Percentiles rank a stretch among this genome's conserved stretches.
phyloP scores from a whole-genome alignment of 805 yeast species.

The Yarrowia divulgata region DNA sequence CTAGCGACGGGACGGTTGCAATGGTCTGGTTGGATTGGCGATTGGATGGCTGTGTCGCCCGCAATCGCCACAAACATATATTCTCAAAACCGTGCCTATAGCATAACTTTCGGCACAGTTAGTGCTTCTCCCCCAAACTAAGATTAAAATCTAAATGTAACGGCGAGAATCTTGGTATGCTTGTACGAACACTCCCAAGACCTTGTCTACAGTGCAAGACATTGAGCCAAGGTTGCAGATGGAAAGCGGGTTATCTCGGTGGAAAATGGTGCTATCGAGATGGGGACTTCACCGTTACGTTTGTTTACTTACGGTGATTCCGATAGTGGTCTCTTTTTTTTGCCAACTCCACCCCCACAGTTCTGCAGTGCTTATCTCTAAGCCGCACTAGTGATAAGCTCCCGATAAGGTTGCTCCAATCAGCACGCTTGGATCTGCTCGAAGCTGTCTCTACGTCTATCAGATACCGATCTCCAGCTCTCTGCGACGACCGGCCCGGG shows the following conservation, averaged over 20 bases:
- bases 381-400: slow-evolving; percentile 18
- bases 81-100: too few species aligned
- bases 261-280: not conserved
- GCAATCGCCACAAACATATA: too few species aligned
- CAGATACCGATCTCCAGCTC: slow-evolving; percentile 11
- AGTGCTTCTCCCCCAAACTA: not conserved
- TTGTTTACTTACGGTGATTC: not conserved
- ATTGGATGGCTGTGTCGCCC: too few species aligned
- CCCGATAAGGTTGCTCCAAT: slow-evolving; percentile 33
- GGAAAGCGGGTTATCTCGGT: not conserved
- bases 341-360: not conserved
- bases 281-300: not conserved
- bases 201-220: too few species aligned
- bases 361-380: slow-evolving; percentile 17
- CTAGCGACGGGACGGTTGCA: too few species aligned
- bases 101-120: too few species aligned
- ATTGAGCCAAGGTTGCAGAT: too few species aligned
- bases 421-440: not conserved
- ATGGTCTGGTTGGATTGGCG: too few species aligned
- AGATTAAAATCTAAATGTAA: slow-evolving; percentile 8
- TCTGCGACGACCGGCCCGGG: slow-evolving; percentile 34
- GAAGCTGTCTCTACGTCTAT: not conserved
- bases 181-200: not conserved
- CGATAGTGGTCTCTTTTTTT: too few species aligned
- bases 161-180: not conserved